Evolutionary conservation across 2,329 filamentous ascomycete species (phyloP).

Genomic region (Aspergillus luchuensis): DNA sequence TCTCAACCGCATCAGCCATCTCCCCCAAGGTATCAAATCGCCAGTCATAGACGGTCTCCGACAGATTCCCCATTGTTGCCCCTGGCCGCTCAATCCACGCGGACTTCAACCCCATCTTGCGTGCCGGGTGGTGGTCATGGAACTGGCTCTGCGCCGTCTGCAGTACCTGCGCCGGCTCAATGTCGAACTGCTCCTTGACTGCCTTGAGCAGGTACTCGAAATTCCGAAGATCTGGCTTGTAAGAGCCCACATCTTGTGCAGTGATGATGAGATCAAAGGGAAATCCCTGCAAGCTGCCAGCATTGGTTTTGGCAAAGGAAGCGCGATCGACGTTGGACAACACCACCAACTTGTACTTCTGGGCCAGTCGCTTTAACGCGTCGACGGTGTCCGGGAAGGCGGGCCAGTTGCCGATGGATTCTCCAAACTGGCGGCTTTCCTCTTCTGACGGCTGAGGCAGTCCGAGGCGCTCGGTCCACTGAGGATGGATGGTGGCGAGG

Average conservation of each 20-base stretch:
- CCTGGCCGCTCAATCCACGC: conserved; percentile 63
- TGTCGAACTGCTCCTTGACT: conserved; percentile 56
- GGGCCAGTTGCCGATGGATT: conserved; percentile 54
- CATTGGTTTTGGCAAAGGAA: conserved; percentile 52
- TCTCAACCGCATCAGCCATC: conserved; percentile 56
- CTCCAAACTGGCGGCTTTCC: conserved; percentile 52
- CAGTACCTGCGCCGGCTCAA: conserved; percentile 60
- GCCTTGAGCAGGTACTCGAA: conserved; percentile 66
- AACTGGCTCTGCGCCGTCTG: conserved; percentile 70
- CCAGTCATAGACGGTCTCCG: conserved; percentile 54
- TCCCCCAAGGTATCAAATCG: conserved; percentile 61
- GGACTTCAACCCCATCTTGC: conserved; percentile 60
- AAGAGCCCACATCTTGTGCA: conserved; percentile 69
- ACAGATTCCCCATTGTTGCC: conserved; percentile 43
- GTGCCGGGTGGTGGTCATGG: conserved; percentile 68
- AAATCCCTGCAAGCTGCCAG: conserved; percentile 53
- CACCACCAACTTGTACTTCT: conserved; percentile 58
- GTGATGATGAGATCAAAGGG: conserved; percentile 67
- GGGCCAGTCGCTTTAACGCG: conserved; percentile 52
- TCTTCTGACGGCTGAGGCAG: conserved; percentile 22
- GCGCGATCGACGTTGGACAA: conserved; percentile 60
- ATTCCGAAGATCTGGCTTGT: conserved; percentile 67
- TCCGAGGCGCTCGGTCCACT: conserved; percentile 25
- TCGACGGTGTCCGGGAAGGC: conserved; percentile 60
- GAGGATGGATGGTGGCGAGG: conserved; percentile 50